A percentile compares a stretch with the other conserved stretches of the same genome.
Evolutionary conservation across 2,329 filamentous ascomycete species (phyloP).

Genomic region (Zymoseptoria brevis): DNA sequence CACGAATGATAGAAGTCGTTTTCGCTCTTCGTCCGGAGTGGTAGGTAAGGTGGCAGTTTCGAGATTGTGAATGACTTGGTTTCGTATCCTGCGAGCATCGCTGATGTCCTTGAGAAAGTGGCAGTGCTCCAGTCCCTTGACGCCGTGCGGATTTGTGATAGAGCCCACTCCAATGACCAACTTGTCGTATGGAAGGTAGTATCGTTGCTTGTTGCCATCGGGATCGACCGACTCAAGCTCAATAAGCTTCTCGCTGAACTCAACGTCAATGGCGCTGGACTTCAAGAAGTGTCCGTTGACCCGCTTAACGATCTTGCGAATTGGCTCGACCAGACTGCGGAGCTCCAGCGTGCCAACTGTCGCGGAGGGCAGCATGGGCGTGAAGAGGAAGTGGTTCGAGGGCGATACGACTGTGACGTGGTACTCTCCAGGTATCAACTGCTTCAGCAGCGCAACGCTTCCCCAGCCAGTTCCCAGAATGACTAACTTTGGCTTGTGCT

Average conservation of each 20-base stretch:
- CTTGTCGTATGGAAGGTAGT: conserved; percentile 97
- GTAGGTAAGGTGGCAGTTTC: conserved; percentile 90
- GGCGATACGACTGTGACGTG: conserved; percentile 93
- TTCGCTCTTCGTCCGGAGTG: conserved; percentile 78
- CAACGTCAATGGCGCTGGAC: conserved; percentile 77
- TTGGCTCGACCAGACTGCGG: conserved; percentile 84
- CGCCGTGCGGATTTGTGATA: conserved; percentile 87
- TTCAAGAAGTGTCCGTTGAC: conserved; percentile 85
- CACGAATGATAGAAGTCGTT: conserved; percentile 86
- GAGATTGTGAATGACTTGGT: conserved; percentile 79
- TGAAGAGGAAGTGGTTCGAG: conserved; percentile 95
- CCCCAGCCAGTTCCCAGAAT: conserved; percentile 94
- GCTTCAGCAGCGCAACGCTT: conserved; percentile 83
- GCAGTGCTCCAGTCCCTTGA: conserved; percentile 88
- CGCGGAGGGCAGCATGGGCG: conserved; percentile 92
- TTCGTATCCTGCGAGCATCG: conserved; percentile 83
- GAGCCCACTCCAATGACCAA: conserved; percentile 87
- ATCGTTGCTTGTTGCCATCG: conserved; percentile 64
- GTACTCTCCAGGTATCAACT: conserved; percentile 82
- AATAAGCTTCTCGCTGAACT: conserved; percentile 84
- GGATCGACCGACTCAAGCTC: conserved; percentile 70
- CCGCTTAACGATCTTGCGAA: conserved; percentile 70
- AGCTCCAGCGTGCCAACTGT: conserved; percentile 93
- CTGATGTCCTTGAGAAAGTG: conserved; percentile 93
- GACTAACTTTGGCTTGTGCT: conserved; percentile 86